Evolutionary conservation across 352 stramenopile species (phyloP).

Genomic region (Phytophthora fragariaefolia): DNA sequence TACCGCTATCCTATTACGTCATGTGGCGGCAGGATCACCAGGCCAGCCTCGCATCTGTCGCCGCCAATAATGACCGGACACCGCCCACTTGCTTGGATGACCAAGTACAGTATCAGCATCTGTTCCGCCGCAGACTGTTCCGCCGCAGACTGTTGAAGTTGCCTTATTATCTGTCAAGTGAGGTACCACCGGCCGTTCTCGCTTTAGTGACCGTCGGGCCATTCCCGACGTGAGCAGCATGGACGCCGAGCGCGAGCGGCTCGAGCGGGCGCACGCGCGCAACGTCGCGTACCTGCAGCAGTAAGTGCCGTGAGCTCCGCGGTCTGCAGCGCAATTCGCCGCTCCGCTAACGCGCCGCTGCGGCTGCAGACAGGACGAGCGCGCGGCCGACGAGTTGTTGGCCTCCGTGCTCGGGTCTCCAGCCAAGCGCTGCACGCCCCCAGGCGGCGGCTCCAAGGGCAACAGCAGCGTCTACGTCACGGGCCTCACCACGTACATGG

Average conservation of each 20-base stretch:
- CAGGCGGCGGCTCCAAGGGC: conserved; percentile 29
- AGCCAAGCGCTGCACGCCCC: not conserved
- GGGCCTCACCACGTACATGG: conserved; percentile 81
- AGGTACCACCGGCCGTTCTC: not conserved
- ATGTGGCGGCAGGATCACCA: too few relatives aligned
- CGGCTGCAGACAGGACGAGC: conserved; percentile 56
- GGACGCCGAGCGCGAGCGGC: conserved; percentile 59
- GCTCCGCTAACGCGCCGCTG: not conserved
- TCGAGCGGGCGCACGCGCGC: conserved; percentile 66
- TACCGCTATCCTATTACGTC: too few relatives aligned
- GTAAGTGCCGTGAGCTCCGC: conserved; percentile 17
- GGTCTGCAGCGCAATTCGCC: not conserved
- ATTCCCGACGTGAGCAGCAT: conserved; percentile 29
- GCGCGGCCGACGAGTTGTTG: conserved; percentile 55
- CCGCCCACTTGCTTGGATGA: too few relatives aligned
- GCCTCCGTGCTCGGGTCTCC: conserved; percentile 30
- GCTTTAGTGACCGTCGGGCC: not conserved
- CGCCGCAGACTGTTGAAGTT: too few relatives aligned
- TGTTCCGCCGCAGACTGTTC: too few relatives aligned
- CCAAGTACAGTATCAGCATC: too few relatives aligned
- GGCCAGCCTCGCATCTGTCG: too few relatives aligned
- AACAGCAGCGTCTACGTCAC: conserved; percentile 86
- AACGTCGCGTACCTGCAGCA: conserved; percentile 84
- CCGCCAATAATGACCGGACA: too few relatives aligned
- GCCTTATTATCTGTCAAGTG: too few relatives aligned